These are phyloP conservation scores for Colletotrichum caudatum DNA, from an alignment of 2,329 filamentous ascomycete species.

Conservation along the genomic window DNA sequence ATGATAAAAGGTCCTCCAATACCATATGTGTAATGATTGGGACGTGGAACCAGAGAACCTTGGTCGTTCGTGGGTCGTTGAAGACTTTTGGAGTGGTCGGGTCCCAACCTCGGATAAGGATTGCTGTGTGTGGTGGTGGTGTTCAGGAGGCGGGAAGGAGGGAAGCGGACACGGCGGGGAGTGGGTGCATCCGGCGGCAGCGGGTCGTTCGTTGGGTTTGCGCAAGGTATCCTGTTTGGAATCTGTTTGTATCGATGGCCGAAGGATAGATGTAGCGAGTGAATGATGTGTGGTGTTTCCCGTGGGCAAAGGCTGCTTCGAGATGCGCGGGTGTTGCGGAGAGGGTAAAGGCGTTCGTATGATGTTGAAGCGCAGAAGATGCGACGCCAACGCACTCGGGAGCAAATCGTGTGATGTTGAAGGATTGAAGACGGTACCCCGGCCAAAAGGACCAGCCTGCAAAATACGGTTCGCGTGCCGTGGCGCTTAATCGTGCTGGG, in stretches of 20 bases:
- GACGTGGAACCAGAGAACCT: constrained; percentile 41
- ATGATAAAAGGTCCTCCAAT: constrained; percentile 32
- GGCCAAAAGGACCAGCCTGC: constrained; percentile 33
- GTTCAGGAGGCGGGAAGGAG: constrained; percentile 33
- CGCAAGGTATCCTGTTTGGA: constrained; percentile 17
- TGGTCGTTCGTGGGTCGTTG: constrained; percentile 39
- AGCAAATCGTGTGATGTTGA: constrained; percentile 42
- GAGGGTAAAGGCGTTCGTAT: not conserved
- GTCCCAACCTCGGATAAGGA: constrained; percentile 41
- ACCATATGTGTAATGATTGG: constrained; percentile 42
- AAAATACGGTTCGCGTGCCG: constrained; percentile 42
- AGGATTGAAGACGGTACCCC: constrained; percentile 42
- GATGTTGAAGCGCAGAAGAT: constrained; percentile 31
- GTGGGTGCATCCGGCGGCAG: constrained; percentile 39
- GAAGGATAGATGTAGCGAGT: constrained; percentile 11
- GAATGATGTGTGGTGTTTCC: not conserved
- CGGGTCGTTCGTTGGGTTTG: constrained; percentile 30
- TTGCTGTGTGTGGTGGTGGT: constrained; percentile 25
- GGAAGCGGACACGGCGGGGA: constrained; percentile 41
- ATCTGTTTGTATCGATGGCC: constrained; percentile 16
- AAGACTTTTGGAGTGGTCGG: constrained; percentile 41
- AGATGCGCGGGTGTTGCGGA: constrained; percentile 4
- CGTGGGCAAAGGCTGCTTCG: not conserved
- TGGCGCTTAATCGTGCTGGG: constrained; percentile 38
- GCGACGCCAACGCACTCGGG: constrained; percentile 28